Evolutionary conservation across 106 monocot genomes (phyloP).

Genomic region (Ottelia alismoides): DNA sequence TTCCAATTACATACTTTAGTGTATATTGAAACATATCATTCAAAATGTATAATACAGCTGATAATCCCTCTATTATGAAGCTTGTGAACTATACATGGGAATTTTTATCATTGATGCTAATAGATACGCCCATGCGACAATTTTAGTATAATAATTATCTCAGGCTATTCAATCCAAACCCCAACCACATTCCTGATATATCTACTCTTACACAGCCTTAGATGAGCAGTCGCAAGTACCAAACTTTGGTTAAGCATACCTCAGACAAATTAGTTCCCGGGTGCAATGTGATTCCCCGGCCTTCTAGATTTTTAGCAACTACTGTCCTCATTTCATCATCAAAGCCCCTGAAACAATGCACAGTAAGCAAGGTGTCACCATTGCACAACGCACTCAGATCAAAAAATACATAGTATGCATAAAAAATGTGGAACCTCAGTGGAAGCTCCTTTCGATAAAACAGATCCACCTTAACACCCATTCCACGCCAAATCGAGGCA

Average conservation of each 20-base stretch:
- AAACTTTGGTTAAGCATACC: constrained; percentile 21
- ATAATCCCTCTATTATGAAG: no score
- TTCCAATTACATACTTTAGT: no score
- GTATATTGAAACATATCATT: no score
- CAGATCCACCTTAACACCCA: constrained; percentile 85
- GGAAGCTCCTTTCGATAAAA: constrained; percentile 94
- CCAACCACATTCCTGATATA: no score
- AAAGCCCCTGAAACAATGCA: constrained; percentile 59
- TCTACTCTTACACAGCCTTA: no score
- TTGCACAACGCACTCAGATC: no score
- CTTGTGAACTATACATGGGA: no score
- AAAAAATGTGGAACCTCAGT: constrained; percentile 82
- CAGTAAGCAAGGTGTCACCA: background rate
- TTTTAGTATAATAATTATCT: background rate
- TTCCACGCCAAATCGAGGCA: constrained; percentile 97
- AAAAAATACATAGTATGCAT: constrained; percentile 1
- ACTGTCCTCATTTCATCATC: constrained; percentile 94
- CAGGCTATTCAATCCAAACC: no score
- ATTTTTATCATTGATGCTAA: no score
- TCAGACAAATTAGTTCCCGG: constrained; percentile 60
- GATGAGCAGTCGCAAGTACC: no score
- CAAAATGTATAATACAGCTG: no score
- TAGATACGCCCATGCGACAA: background rate
- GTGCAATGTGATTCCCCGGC: constrained; percentile 88
- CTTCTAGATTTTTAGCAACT: constrained; percentile 89